These are phyloP conservation scores for Seiridium cupressi DNA, from an alignment of 2,329 filamentous ascomycete species.

Conservation along the genomic window DNA sequence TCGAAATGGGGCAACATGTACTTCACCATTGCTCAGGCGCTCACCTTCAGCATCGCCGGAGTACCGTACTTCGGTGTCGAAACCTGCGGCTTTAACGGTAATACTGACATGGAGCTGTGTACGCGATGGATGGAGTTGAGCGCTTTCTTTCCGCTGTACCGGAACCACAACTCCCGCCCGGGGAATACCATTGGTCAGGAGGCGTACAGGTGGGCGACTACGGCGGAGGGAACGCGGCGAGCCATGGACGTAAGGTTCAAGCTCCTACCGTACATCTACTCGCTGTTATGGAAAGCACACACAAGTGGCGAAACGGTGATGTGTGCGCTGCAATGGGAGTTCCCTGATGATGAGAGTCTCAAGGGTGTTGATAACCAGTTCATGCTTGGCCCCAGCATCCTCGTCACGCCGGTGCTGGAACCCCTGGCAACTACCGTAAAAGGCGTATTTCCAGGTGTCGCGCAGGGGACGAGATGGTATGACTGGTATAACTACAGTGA, in stretches of 20 bases:
- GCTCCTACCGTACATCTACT: conserved; percentile 75
- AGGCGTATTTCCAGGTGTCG: conserved; percentile 68
- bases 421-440: conserved; percentile 60
- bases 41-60: conserved; percentile 72
- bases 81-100: conserved; percentile 68
- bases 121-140: conserved; percentile 71
- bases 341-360: conserved; percentile 67
- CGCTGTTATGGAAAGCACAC: conserved; percentile 66
- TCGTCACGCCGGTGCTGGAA: conserved; percentile 67
- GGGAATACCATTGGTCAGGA: conserved; percentile 58
- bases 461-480: conserved; percentile 64
- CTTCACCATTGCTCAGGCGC: conserved; percentile 73
- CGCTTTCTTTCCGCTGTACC: conserved; percentile 76
- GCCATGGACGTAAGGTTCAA: conserved; percentile 72
- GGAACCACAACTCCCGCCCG: conserved; percentile 69
- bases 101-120: conserved; percentile 68
- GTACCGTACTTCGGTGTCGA: conserved; percentile 76
- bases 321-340: conserved; percentile 73
- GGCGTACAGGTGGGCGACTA: conserved; percentile 67
- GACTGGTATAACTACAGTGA: conserved; percentile 71
- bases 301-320: conserved; percentile 67
- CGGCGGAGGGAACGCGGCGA: conserved; percentile 58
- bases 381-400: conserved; percentile 62
- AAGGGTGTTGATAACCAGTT: conserved; percentile 68
- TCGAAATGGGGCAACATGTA: conserved; percentile 73